phyloP scores from a whole-genome alignment of 106 monocot species.

The Chionographis japonica region DNA sequence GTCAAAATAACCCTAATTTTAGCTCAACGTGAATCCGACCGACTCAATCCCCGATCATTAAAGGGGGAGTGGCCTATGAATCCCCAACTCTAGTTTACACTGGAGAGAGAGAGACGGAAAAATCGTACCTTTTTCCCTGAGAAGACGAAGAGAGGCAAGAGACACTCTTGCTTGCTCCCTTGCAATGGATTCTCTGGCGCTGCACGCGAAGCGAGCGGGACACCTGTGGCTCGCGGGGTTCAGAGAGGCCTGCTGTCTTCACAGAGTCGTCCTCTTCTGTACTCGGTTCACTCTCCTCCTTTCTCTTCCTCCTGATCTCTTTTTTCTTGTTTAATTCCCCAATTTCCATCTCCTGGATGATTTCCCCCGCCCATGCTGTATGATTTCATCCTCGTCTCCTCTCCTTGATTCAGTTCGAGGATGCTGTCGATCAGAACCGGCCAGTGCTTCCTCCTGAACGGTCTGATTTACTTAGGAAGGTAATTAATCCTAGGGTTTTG shows the following conservation, averaged over 20 bases:
- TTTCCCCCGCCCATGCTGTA: neutral
- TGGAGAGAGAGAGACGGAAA: no score
- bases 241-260: conserved; percentile 81
- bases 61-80: no score
- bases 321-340: neutral
- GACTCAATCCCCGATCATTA: no score
- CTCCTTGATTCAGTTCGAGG: conserved; percentile 55
- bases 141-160: no score
- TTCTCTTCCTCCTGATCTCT: neutral
- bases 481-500: conserved; percentile 13
- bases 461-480: conserved; percentile 93
- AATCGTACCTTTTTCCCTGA: no score
- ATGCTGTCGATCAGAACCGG: conserved; percentile 57
- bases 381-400: neutral
- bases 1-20: no score
- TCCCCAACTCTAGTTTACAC: no score
- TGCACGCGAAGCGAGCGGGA: conserved; percentile 32
- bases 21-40: no score
- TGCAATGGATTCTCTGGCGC: conserved; percentile 35
- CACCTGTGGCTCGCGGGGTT: conserved; percentile 84
- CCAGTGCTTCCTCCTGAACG: conserved; percentile 96
- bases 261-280: conserved; percentile 69
- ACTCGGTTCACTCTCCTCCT: conserved; percentile 29
- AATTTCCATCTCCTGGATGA: neutral
- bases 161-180: neutral